These are phyloP conservation scores for Cadophora sp. DNA, from an alignment of 2,329 filamentous ascomycete genomes.

Conservation along the genomic window DNA sequence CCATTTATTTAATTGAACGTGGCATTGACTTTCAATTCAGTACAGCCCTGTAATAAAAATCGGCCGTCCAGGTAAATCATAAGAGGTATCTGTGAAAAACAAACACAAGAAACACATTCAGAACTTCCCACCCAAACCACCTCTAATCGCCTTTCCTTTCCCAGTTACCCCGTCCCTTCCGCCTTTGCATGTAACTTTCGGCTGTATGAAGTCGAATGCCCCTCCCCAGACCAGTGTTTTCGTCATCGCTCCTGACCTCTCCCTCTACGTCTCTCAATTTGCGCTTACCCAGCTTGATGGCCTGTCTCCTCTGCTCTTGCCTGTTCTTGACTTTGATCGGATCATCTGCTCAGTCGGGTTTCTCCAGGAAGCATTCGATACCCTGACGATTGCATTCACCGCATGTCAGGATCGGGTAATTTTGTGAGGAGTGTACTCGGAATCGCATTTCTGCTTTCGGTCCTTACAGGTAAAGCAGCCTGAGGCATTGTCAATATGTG, in stretches of 20 bases:
- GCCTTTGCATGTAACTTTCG: background rate
- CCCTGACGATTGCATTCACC: background rate
- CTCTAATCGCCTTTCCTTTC: background rate
- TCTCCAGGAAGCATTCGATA: background rate
- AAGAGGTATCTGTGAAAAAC: too few relatives aligned
- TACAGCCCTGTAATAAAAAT: too few relatives aligned
- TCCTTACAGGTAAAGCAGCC: conserved; percentile 22
- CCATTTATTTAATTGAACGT: too few relatives aligned
- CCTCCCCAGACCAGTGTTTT: background rate
- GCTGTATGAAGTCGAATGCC: background rate
- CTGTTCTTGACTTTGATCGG: background rate
- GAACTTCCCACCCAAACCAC: background rate
- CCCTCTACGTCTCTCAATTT: background rate
- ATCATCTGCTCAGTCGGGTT: conserved; percentile 3
- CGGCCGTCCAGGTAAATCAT: too few relatives aligned
- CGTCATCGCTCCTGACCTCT: background rate
- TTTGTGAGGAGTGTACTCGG: background rate
- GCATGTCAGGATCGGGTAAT: background rate
- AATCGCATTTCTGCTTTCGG: conserved; percentile 22
- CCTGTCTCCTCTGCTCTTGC: background rate
- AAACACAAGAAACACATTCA: background rate
- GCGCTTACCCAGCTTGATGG: background rate
- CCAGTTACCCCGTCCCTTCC: too few relatives aligned
- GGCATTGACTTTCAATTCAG: too few relatives aligned
- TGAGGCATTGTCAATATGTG: background rate